Conservation (phyloP, 441 rosid genomes). For the Gossypium trilobum region DNA sequence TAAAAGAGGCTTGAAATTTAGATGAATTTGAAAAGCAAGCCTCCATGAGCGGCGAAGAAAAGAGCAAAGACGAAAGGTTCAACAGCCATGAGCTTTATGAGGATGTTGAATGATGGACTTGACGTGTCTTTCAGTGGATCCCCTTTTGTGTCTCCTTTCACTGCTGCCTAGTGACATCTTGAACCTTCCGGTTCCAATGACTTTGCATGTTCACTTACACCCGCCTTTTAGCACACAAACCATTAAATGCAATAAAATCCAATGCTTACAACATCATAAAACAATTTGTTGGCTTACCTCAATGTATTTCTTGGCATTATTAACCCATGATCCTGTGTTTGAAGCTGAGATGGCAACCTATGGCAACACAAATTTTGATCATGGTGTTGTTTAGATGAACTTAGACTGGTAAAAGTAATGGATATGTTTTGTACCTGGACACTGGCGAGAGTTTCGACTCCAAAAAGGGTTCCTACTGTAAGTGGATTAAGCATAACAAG, state of each 20-base stretch:
- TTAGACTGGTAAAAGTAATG: too few relatives aligned
- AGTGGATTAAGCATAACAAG: conserved; percentile 60
- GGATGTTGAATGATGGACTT: conserved; percentile 57
- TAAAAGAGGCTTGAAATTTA: not conserved
- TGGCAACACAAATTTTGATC: not conserved
- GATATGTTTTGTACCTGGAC: conserved; percentile 33
- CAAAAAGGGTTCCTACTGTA: conserved; percentile 48
- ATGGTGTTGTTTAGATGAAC: not conserved
- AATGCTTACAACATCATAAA: not conserved
- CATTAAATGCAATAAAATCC: too few relatives aligned
- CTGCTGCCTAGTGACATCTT: conserved; percentile 59
- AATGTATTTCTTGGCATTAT: conserved; percentile 57
- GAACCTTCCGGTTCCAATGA: conserved; percentile 60
- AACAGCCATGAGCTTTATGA: conserved; percentile 28
- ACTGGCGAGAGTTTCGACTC: conserved; percentile 58
- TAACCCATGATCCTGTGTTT: conserved; percentile 59
- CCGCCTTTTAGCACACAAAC: conserved; percentile 28
- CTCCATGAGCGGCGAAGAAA: conserved; percentile 30
- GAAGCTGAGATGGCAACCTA: conserved; percentile 69
- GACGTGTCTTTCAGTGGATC: conserved; percentile 69
- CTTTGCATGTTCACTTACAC: conserved; percentile 49
- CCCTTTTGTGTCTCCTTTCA: conserved; percentile 53
- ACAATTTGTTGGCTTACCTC: conserved; percentile 32
- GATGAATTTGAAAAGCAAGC: conserved; percentile 40
- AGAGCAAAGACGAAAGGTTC: conserved; percentile 32